Base-by-base conservation (phyloP, 2,329 filamentous ascomycete species). In the Myriosclerotinia curreyana region DNA sequence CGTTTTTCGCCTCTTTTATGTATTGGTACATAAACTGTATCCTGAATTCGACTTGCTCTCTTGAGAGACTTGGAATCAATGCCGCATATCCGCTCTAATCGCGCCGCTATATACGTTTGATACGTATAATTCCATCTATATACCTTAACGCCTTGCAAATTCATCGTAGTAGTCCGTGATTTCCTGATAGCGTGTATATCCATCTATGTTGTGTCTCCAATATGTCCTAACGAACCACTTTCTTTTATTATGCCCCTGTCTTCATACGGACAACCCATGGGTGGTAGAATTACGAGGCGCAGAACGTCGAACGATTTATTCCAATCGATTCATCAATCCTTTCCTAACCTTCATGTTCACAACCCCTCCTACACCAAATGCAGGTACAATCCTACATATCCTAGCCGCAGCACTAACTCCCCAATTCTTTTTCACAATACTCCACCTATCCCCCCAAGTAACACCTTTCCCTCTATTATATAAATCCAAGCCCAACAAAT, bases 361-460 rank as follows among this genome's bases (percentile, higher is more conserved):
- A 14, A 96, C 91, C 0, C 92, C 92, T 0, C 92, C 93, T 15
- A 96, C 82, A 2, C 92, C 93, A 79, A 94, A 96, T 0, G 92
- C 92, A 22, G 92, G 92, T 2, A 96, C 83, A 70, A 96, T 96
- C 72, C 93, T 83, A 66, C 89, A 89, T 76, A 96, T 89, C 62
- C 92, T 79, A 34, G 93, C 92, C 64, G 84, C 77, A 38, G 86
- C 85, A 75, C 89, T 94, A 68, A 88, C 82, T 22, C 82, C 78
- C 86, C 92, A 96, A 73, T 96, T 92, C 68, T 84, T 81, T 64
- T 83, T 79, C n/a, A 96, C 85, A 61, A 85, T 82, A 0, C 76
- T 73, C 75, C 84, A 83, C n/a, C 93, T 80, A n/a, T 91, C 85
- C 25, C 75, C 74, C 77, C 83, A 82, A 2, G 77, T 75, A 5